Evolutionary conservation across 139 green algal species (phyloP), one percentile per base, ranked within the genome.

Genomic region (Penium margaritaceum): DNA sequence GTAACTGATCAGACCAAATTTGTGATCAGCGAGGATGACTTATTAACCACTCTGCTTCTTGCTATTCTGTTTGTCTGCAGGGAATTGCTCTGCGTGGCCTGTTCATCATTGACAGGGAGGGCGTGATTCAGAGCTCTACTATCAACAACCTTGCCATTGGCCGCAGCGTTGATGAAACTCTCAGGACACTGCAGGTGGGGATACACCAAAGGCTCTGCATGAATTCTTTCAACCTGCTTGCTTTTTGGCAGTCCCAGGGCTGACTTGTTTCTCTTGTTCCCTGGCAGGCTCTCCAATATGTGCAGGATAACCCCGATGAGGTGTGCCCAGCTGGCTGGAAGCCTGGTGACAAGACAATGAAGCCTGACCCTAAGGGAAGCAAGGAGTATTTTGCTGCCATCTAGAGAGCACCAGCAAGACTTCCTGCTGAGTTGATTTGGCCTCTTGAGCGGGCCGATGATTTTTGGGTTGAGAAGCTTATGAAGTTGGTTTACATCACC

Each of bases 111-210:
- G 83, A 87, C 70, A 77, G 65, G 68, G 88, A 99, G 83, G 94
- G 94, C 32, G 77, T 95, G 9, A 76, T 98, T 41, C 88, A 96
- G 84, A 92, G 98, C 79, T 71, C 87, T 17, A 98, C 94, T 66
- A 92, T 98, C 75, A 98, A 98, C 89, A 97, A 97, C 84, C 82
- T 96, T 60, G 87, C 85, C 5, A 92, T 98, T 39, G 94, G 90
- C 21, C 89, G 94, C 71, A 91, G 75, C 70, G 92, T 98, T 0
- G 94, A 98, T 37, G 94, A 98, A 86, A 95, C 92, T n/a, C 86
- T 96, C 72, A 87, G 94, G 37, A 87, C 89, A 38, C 84, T 98
- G 32, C 91, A 97, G 76, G 67, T 80, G n/a, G n/a, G n/a, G n/a
- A n/a, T n/a, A n/a, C n/a, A n/a, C n/a, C n/a, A 85, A 91, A n/a